A percentile compares a stretch with the other conserved stretches of the same genome.
Conservation (phyloP, 106 monocot species). For the Platanthera guangdongensis region DNA sequence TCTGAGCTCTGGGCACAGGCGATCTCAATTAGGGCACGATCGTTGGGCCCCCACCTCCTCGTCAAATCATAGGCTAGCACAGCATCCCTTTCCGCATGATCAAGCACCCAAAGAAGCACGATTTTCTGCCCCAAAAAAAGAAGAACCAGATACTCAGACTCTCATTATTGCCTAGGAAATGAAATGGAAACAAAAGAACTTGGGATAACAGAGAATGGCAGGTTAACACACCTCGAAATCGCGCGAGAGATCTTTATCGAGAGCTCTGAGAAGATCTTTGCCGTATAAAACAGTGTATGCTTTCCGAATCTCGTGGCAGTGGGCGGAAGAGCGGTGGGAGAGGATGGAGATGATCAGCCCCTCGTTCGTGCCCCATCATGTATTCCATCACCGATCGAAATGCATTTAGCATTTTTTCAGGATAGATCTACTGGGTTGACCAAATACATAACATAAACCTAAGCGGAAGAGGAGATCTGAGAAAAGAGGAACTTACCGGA, state of each 20-base stretch:
- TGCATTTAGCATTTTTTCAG: neutral
- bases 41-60: constrained; percentile 35
- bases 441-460: neutral
- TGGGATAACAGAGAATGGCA: neutral
- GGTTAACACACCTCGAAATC: constrained; percentile 64
- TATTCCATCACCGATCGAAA: neutral
- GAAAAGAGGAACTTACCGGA: constrained; percentile 33
- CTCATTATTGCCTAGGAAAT: neutral
- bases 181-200: neutral
- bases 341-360: constrained; percentile 59
- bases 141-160: neutral
- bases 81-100: constrained; percentile 69
- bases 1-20: constrained; percentile 50
- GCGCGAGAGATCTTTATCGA: constrained; percentile 64
- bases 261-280: constrained; percentile 59
- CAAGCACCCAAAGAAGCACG: constrained; percentile 66
- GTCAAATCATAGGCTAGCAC: constrained; percentile 53
- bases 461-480: neutral
- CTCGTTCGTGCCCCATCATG: constrained; percentile 96
- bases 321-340: constrained; percentile 60
- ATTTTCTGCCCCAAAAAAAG: constrained; percentile 32
- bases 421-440: neutral
- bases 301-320: constrained; percentile 46
- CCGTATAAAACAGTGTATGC: constrained; percentile 49
- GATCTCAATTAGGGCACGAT: constrained; percentile 53